These are phyloP conservation scores for Anacardium occidentale DNA, from an alignment of 345 rosid genomes.

Conservation along the genomic window DNA sequence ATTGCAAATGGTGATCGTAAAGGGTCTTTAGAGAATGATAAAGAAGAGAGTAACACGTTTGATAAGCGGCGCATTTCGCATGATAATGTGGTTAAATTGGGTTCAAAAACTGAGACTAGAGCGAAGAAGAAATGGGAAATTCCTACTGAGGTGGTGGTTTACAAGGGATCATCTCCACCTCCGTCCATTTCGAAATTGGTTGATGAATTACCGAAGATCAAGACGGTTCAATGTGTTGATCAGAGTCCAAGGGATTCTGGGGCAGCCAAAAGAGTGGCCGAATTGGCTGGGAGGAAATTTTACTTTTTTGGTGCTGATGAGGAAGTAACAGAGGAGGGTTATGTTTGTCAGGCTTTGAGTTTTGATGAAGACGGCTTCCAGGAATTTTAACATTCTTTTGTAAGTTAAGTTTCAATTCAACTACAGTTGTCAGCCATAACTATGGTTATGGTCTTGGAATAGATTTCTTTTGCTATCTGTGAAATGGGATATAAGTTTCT, in stretches of 20 bases:
- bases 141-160: slow-evolving; percentile 54
- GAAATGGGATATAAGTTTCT: slow-evolving; percentile 9
- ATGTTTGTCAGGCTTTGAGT: slow-evolving; percentile 23
- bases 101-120: slow-evolving; percentile 41
- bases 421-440: slow-evolving; percentile 21
- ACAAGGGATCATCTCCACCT: slow-evolving; percentile 40
- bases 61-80: slow-evolving; percentile 69
- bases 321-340: slow-evolving; percentile 17
- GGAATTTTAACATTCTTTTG: slow-evolving; percentile 9
- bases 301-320: slow-evolving; percentile 37
- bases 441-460: slow-evolving; percentile 20
- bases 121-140: slow-evolving; percentile 94
- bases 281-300: slow-evolving; percentile 59
- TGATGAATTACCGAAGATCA: slow-evolving; percentile 66
- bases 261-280: slow-evolving; percentile 81
- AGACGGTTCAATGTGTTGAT: slow-evolving; percentile 40
- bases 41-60: slow-evolving; percentile 50
- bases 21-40: slow-evolving; percentile 62
- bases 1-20: slow-evolving; percentile 48
- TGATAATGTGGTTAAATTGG: slow-evolving; percentile 23
- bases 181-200: slow-evolving; percentile 21
- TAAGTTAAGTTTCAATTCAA: background rate
- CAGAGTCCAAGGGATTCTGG: slow-evolving; percentile 93
- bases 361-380: slow-evolving; percentile 40
- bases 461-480: background rate